Base-by-base conservation (phyloP, 2,329 filamentous ascomycete species). In the Aureobasidium zeae region DNA sequence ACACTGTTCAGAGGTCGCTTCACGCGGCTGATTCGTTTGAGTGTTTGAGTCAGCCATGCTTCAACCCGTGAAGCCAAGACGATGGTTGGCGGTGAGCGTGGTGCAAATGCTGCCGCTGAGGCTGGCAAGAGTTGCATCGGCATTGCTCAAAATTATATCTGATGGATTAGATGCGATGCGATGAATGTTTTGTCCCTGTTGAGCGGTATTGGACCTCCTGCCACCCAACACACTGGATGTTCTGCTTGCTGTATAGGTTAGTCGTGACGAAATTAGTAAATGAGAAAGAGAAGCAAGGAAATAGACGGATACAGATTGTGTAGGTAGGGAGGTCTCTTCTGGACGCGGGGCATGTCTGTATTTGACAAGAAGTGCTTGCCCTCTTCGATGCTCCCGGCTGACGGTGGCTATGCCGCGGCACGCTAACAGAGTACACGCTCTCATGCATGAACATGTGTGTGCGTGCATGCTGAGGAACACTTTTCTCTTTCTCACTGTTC, bases 1-100 rank as follows among this genome's bases (percentile, higher is more conserved):
- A 95, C 85, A 64, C 85, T 95, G 76, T 98, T 98, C 66, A 96
- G 77, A 49, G 91, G 89, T 56, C 91, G 84, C 77, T 96, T 98
- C 57, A 95, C 80, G 55, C 84, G 79, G 74, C 94, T 96, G 70
- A 95, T 87, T 64, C 91, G 81, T 76, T 96, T 96, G 58, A 98
- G 74, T 9, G 88, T 94, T 61, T 88, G 85, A 25, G 91, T 98
- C 66, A 96, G 76, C 91, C 91, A 98, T 48, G 87, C 84, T 69
- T 95, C 88, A 58, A 93, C 79, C 71, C 91, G 94, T 62, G 82
- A 83, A 59, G 81, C 84, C 57, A 98, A 73, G 48, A 98, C 91
- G 55, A 98, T 86, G 63, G 93, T 96, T 64, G 94, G 89, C 19
- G 86, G 87, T 36, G 86, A 86, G 59, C 91, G 79, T 55, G 89